Evolutionary conservation across 2,329 filamentous ascomycete genomes (phyloP).

Genomic region (Trichoderma sp.): DNA sequence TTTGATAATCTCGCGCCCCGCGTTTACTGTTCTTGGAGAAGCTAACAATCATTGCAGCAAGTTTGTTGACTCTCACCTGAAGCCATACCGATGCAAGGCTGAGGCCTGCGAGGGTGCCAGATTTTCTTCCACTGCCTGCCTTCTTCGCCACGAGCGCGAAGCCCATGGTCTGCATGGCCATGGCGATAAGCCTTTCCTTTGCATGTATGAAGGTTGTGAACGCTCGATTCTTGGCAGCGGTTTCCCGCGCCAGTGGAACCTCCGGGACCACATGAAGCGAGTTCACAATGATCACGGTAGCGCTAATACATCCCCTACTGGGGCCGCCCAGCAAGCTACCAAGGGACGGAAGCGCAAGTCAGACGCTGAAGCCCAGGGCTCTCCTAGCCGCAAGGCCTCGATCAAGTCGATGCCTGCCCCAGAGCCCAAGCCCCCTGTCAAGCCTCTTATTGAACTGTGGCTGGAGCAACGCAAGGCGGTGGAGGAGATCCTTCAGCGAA

Average conservation of each 20-base stretch:
- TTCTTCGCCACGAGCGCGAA: constrained; percentile 92
- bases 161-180: constrained; percentile 95
- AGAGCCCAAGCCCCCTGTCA: constrained; percentile 33
- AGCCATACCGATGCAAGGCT: constrained; percentile 93
- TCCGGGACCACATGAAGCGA: constrained; percentile 94
- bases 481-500: constrained; percentile 53
- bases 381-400: constrained; percentile 48
- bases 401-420: constrained; percentile 39
- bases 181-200: constrained; percentile 87
- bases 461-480: constrained; percentile 62
- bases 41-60: constrained; percentile 58
- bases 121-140: constrained; percentile 92
- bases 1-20: neutral
- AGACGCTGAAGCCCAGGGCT: constrained; percentile 41
- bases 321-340: constrained; percentile 31
- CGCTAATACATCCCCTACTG: constrained; percentile 41
- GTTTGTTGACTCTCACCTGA: constrained; percentile 93
- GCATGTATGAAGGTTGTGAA: constrained; percentile 83
- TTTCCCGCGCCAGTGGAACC: constrained; percentile 93
- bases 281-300: constrained; percentile 68
- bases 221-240: constrained; percentile 78
- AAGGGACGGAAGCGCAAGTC: constrained; percentile 60
- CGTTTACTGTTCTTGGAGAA: neutral
- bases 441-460: constrained; percentile 53
- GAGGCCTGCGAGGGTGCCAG: constrained; percentile 77